Evolutionary conservation across 1,284 basidiomycete genomes (phyloP), one percentile per base, ranked within the genome.

Genomic region (Kalmanozyma brasiliensis): DNA sequence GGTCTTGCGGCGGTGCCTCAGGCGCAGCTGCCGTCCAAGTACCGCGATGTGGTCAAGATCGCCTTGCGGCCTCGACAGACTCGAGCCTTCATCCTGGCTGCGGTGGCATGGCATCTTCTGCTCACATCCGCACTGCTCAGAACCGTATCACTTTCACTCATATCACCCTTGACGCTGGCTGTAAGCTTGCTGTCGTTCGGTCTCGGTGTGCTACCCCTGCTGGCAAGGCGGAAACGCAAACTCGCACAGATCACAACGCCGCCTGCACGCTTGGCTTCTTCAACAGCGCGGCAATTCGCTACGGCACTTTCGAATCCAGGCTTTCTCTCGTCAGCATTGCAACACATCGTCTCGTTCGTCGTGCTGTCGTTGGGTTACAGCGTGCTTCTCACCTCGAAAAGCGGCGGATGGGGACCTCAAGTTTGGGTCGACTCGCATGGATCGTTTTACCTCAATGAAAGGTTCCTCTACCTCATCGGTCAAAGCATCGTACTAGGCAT

Each of bases 401-500:
- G 30, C 20, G 49, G 58, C 14, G 59, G 64, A 36, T 72, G 69
- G 69, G 60, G 51, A 4, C 64, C 67, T 10, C 58, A 65, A 29
- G 36, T 61, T 8, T 77, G 62, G 60, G 63, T 77, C 20, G 55
- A 64, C 0, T 68, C 65, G 36, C 73, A 77, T 40, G 35, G 33
- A n/a, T 53, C 73, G 10, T 67, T 66, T 51, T 77, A 75, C 47
- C 52, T 73, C 38, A 75, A 77, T 47, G 75, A 77, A 52, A 55
- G 73, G 8, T 71, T 73, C 32, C 55, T 77, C 23, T 61, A 60
- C 17, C 30, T 63, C 8, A 9, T 72, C 14, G 56, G 44, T 14
- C 44, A 62, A 4, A 41, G 56, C 20, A 47, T 56, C 2, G 14
- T 60, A 17, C 46, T 65, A 4, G 73, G 57, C 16, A 52, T 49